Evolutionary conservation across 2,329 filamentous ascomycete genomes (phyloP), one percentile per base, ranked within the genome.

Genomic region (Colletotrichum brevisporum): DNA sequence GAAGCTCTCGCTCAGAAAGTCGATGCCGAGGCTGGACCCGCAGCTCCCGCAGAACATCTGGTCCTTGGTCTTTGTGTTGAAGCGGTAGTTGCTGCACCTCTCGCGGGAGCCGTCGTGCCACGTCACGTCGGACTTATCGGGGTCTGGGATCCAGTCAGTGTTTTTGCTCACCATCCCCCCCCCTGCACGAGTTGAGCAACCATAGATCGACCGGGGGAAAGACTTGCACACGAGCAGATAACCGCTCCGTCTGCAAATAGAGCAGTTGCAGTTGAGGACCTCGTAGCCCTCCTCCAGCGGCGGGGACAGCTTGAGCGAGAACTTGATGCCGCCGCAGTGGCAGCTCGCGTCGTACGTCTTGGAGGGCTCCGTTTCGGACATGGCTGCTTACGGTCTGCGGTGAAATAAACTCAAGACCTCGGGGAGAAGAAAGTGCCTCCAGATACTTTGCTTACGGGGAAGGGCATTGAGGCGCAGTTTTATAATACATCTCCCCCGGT

Each of bases 201-300:
- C 4, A 36, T 36, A 15, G 36, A 53, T 31, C 24, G 55, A 21
- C 10, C 16, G 26, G 24, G 16, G 24, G 31, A 39, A 47, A 43
- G 48, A 77, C 79, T 67, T 74, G 84, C 83, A 86, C 51, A 87
- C 79, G 31, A 88, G 78, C 26, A 88, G 77, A 67, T 87, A 87
- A 0, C 86, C 86, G 43, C 83, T 81, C n/a, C 84, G 80, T 1
- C 77, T 75, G 73, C 86, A 88, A 66, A 84, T 83, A 43, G 86
- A 88, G 75, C 87, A 89, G 73, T 83, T 86, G 79, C 87, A 89
- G 21, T 81, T 74, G n/a, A 83, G 54, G 4, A 86, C 80, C 67
- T 80, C 76, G 71, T 84, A 78, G 13, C 67, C 67, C 71, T 84
- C 76, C 4, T 82, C 78, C 31, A 88, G 78, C 27, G 84, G 82